These are phyloP conservation scores for Melampsora americana DNA, from an alignment of 1,284 basidiomycete genomes.

Conservation along the genomic window DNA sequence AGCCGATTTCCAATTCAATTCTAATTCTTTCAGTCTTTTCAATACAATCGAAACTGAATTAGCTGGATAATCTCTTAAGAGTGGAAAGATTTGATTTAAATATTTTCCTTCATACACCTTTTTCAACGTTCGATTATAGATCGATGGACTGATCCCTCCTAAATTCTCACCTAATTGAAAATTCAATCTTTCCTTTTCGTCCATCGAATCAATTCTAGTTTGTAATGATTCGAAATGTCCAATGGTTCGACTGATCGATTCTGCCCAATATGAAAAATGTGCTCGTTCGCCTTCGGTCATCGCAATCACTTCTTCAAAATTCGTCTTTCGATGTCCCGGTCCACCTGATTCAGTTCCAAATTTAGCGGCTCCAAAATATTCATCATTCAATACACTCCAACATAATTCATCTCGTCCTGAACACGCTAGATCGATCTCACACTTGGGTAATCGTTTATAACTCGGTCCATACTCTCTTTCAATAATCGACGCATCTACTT, in stretches of 20 bases:
- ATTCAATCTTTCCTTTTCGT: slow-evolving; percentile 18
- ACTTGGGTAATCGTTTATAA: slow-evolving; percentile 35
- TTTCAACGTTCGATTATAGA: slow-evolving; percentile 39
- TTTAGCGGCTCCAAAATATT: slow-evolving; percentile 44
- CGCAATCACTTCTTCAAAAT: slow-evolving; percentile 44
- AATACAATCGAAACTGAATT: slow-evolving; percentile 38
- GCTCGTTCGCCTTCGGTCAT: slow-evolving; percentile 44
- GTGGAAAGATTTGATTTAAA: slow-evolving; percentile 33
- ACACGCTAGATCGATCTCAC: slow-evolving; percentile 38
- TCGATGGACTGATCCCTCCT: slow-evolving; percentile 42
- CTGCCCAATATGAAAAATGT: slow-evolving; percentile 41
- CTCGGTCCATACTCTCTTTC: slow-evolving; percentile 38
- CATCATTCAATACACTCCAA: slow-evolving; percentile 43
- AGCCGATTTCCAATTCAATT: slow-evolving; percentile 43
- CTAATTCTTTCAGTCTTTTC: slow-evolving; percentile 34
- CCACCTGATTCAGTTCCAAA: slow-evolving; percentile 44
- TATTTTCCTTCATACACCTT: slow-evolving; percentile 41
- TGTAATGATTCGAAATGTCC: slow-evolving; percentile 40
- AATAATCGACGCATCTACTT: slow-evolving; percentile 39
- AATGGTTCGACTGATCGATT: slow-evolving; percentile 43
- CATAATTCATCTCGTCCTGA: slow-evolving; percentile 41
- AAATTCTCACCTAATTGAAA: slow-evolving; percentile 37
- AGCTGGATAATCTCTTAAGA: slow-evolving; percentile 39
- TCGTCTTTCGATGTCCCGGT: slow-evolving; percentile 44
- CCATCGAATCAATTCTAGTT: slow-evolving; percentile 35